Base-by-base conservation (phyloP, 495 filamentous ascomycete genomes). In the Penicillium desertorum region DNA sequence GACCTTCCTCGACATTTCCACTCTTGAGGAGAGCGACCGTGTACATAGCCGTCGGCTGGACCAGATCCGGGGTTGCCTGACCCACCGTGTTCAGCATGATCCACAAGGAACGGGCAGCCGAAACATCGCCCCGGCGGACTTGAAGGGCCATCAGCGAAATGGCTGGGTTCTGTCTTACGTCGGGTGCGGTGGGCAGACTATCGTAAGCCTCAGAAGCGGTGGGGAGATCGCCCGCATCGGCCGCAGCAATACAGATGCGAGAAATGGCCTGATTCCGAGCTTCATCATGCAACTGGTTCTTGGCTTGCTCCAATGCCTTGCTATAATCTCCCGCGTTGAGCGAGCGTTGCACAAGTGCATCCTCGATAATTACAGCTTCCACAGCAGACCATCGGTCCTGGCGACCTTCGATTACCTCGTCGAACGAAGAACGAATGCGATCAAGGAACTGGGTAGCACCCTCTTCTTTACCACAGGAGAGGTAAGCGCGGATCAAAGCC, bases 41-140 rank as follows among this genome's bases (percentile, higher is more conserved):
- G 70, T 91, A 96, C 89, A 94, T 92, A 45, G 88, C 81, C 11
- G 90, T 87, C 29, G 90, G 87, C 74, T 95, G 91, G 51, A 96
- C 83, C 75, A 95, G 88, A 30, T 86, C 76, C 58, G 82, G 64
- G 37, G 83, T 79, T 42, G 83, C 80, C 55, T 78, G 72, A 71
- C 83, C 81, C 34, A 84, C 79, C 23, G 73, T 79, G 58, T 74
- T 85, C 32, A 97, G 73, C 57, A 88, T 76, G 45, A 82, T 77
- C 89, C 91, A 96, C 71, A 90, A 88, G 53, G 83, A 73, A 54
- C 87, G 79, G 57, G 92, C 92, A 51, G 81, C 81, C 22, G 85
- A 79, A 56, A 96, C 79, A 69, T 96, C 86, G 47, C 87, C 90
- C 50, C 81, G 76, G 44, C 93, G 92, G 53, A 96, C 77, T 60